Conservation (phyloP, 148 eudicot species). For the Hydrangea macrophylla region DNA sequence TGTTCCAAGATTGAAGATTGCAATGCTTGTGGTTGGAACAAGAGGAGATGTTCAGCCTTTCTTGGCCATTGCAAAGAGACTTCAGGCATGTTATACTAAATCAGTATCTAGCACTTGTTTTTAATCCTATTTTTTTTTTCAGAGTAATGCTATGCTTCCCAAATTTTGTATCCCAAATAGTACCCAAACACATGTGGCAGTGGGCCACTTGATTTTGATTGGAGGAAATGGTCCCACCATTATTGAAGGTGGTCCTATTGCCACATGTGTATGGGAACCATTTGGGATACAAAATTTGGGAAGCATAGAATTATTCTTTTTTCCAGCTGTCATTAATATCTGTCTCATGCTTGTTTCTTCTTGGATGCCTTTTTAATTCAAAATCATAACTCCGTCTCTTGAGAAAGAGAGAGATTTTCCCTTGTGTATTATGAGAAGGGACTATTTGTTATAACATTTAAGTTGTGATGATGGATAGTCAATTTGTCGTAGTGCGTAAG, state of each 20-base stretch:
- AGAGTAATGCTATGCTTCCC: no score
- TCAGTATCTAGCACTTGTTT: slow-evolving; percentile 2
- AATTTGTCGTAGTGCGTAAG: not conserved
- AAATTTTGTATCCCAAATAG: no score
- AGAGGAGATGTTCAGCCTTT: slow-evolving; percentile 98
- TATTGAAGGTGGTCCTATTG: no score
- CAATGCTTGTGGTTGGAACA: slow-evolving; percentile 89
- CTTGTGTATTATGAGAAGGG: no score
- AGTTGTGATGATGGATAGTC: not conserved
- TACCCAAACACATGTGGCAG: no score
- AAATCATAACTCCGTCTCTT: not conserved
- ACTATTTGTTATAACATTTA: no score
- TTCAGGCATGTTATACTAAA: slow-evolving; percentile 49
- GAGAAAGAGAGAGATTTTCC: not conserved
- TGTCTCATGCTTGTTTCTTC: not conserved
- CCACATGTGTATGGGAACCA: no score
- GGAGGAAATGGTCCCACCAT: no score
- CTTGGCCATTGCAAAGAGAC: slow-evolving; percentile 76
- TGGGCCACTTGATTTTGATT: no score
- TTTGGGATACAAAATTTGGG: no score
- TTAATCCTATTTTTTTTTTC: not conserved
- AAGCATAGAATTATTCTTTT: no score
- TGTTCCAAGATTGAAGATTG: slow-evolving; percentile 68
- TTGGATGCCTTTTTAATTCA: not conserved
- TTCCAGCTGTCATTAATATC: not conserved